Conservation (phyloP, 2,329 filamentous ascomycete genomes). For the Colletotrichum trifolii region DNA sequence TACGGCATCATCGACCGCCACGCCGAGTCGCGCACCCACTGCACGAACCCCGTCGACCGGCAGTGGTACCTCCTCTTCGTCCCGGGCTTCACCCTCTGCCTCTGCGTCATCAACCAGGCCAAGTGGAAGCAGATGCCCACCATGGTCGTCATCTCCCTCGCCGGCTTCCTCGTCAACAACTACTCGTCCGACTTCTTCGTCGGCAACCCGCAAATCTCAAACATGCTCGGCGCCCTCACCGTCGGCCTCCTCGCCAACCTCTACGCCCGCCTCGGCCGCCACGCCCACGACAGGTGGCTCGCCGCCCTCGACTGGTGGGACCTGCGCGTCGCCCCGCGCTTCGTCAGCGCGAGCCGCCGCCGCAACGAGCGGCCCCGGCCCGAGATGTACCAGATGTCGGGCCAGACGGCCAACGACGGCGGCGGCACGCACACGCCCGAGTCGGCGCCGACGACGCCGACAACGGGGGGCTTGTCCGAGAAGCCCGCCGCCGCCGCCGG, state of each 20-base stretch:
- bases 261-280: constrained; percentile 75
- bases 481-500: constrained; percentile 40
- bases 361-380: constrained; percentile 41
- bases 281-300: constrained; percentile 65
- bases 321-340: constrained; percentile 54
- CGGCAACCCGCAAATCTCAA: constrained; percentile 79
- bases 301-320: constrained; percentile 64
- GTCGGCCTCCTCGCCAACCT: constrained; percentile 83
- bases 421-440: constrained; percentile 18
- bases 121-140: constrained; percentile 82
- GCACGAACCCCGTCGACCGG: constrained; percentile 55
- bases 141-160: constrained; percentile 79
- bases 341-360: constrained; percentile 41
- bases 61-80: constrained; percentile 69
- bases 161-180: constrained; percentile 81
- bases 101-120: constrained; percentile 83
- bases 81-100: constrained; percentile 73
- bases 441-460: constrained; percentile 31
- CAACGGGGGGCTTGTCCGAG: background rate
- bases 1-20: constrained; percentile 66
- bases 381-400: constrained; percentile 33
- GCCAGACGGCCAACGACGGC: background rate
- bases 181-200: constrained; percentile 75
- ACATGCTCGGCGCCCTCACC: constrained; percentile 80
- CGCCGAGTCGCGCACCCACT: constrained; percentile 54